Conservation (phyloP, 2,329 filamentous ascomycete species). For the Fusarium sp. region DNA sequence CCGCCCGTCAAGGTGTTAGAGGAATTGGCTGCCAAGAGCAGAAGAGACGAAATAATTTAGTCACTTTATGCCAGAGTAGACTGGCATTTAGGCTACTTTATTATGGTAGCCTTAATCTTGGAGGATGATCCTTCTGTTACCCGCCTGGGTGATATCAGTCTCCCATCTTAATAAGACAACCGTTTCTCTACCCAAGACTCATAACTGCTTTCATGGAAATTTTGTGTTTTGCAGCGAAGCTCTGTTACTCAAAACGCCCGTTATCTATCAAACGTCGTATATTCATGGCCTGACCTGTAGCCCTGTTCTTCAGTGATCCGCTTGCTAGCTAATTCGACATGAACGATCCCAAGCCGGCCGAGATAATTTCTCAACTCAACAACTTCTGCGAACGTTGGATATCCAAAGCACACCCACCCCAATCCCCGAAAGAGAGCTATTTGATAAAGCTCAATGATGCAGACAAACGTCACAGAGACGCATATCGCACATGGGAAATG, state of each 20-base stretch:
- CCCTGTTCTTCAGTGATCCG: fast-evolving
- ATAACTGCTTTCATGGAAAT: neutral
- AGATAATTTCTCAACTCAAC: neutral
- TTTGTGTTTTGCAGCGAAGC: neutral
- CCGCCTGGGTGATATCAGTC: neutral
- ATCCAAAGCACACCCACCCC: neutral
- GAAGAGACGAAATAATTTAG: neutral
- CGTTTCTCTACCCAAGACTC: neutral
- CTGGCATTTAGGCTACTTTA: neutral
- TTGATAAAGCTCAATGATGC: neutral
- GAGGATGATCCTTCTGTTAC: neutral
- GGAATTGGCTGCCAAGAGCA: neutral
- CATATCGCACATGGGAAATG: neutral
- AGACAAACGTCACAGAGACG: neutral
- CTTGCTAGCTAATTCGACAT: neutral
- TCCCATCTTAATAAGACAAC: neutral
- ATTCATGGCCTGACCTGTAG: neutral
- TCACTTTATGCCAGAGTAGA: neutral
- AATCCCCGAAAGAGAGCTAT: neutral
- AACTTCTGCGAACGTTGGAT: neutral
- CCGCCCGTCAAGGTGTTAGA: neutral
- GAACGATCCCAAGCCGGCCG: neutral
- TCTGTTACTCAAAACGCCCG: neutral
- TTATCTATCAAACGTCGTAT: neutral
- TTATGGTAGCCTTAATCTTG: neutral